Evolutionary conservation across 495 filamentous ascomycete genomes (phyloP).

Genomic region (Choiromyces venosus): DNA sequence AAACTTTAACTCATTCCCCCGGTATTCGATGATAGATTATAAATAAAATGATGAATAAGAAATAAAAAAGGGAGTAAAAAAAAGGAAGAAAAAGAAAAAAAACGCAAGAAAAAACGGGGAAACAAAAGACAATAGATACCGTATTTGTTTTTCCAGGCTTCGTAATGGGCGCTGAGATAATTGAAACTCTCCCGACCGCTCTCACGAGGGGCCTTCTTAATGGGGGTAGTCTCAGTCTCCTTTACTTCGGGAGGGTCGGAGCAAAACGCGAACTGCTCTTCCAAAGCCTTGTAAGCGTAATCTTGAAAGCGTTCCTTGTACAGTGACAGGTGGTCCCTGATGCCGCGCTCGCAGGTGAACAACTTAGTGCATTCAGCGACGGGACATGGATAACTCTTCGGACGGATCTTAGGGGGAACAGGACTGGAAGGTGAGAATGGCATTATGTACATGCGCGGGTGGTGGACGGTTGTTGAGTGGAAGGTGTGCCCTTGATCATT

Average conservation of each 20-base stretch:
- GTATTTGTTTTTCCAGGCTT: conserved; percentile 38
- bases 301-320: conserved; percentile 38
- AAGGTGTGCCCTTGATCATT: conserved; percentile 3
- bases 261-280: conserved; percentile 19
- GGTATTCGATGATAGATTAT: neutral
- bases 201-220: conserved; percentile 35
- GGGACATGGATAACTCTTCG: conserved; percentile 35
- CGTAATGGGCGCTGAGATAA: conserved; percentile 36
- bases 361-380: conserved; percentile 35
- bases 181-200: conserved; percentile 37
- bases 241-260: conserved; percentile 18
- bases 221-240: conserved; percentile 34
- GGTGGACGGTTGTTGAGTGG: conserved; percentile 1
- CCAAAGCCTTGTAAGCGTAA: conserved; percentile 38
- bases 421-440: neutral
- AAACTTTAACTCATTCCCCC: neutral
- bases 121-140: conserved; percentile 33
- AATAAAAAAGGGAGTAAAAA: conserved; percentile 28
- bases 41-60: conserved; percentile 4
- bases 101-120: conserved; percentile 24
- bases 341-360: conserved; percentile 36
- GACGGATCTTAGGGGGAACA: conserved; percentile 28
- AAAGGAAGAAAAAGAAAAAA: conserved; percentile 29
- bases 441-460: conserved; percentile 5
- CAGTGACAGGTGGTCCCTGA: conserved; percentile 36